Evolutionary conservation across 129 eudicot species (phyloP).

Genomic region (Chrysanthemum seticuspe): DNA sequence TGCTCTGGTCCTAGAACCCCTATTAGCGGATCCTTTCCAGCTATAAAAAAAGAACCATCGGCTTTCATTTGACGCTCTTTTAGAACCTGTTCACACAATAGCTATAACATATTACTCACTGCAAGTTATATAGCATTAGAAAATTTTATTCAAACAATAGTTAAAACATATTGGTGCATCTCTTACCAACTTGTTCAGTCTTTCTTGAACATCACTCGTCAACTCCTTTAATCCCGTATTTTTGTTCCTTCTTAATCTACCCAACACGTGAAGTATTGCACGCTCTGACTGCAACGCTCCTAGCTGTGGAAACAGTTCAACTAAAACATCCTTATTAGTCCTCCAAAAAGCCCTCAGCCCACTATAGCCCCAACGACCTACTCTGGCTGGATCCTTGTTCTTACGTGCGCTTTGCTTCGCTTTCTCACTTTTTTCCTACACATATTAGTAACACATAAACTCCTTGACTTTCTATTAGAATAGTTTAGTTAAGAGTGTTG

Average conservation of each 20-base stretch:
- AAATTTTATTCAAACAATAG: neutral
- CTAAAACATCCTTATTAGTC: neutral
- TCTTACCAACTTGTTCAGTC: neutral
- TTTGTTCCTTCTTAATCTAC: neutral
- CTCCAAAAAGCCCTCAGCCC: neutral
- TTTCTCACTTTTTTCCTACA: too few species aligned
- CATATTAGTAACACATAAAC: too few species aligned
- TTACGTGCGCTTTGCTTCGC: too few species aligned
- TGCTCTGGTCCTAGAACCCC: neutral
- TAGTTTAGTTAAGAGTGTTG: too few species aligned
- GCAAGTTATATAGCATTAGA: too few species aligned
- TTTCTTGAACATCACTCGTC: neutral
- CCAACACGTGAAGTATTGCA: neutral
- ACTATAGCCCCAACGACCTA: too few species aligned
- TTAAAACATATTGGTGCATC: neutral
- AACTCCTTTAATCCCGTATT: neutral
- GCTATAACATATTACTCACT: too few species aligned
- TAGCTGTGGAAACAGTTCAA: neutral
- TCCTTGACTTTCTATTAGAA: too few species aligned
- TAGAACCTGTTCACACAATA: too few species aligned
- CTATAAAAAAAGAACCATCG: neutral
- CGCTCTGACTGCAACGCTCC: neutral
- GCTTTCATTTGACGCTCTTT: too few species aligned
- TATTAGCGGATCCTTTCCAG: neutral
- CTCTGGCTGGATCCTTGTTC: too few species aligned